Conservation (phyloP, 2,329 filamentous ascomycete genomes). For the Penicillium digitatum region DNA sequence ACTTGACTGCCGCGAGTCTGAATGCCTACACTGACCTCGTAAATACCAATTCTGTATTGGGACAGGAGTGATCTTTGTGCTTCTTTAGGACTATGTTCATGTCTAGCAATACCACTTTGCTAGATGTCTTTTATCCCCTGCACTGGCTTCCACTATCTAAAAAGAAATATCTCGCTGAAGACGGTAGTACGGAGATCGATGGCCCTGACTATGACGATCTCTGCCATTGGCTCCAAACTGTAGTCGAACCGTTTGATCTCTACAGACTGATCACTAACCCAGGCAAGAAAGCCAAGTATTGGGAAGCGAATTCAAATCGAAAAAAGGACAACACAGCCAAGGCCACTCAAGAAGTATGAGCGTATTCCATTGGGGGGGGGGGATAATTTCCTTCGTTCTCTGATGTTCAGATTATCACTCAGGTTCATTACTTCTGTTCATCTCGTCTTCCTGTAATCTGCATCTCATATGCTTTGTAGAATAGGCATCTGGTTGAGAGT, state of each 20-base stretch:
- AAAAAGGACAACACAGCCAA: not conserved
- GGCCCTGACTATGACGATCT: conserved; percentile 51
- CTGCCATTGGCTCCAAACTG: conserved; percentile 43
- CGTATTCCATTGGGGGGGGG: not conserved
- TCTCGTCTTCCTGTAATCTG: not conserved
- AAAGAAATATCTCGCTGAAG: conserved; percentile 49
- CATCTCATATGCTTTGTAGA: not conserved
- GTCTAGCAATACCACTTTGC: conserved; percentile 49
- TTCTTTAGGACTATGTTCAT: conserved; percentile 53
- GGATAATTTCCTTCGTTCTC: not conserved
- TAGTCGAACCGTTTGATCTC: conserved; percentile 45
- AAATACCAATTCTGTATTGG: conserved; percentile 34
- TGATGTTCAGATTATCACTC: not conserved
- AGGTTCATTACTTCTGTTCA: not conserved
- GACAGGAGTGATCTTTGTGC: conserved; percentile 53
- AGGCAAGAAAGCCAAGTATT: conserved; percentile 40
- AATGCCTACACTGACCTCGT: conserved; percentile 32
- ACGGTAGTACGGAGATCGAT: conserved; percentile 51
- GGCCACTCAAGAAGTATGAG: not conserved
- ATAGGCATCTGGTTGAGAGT: not conserved
- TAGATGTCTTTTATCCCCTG: conserved; percentile 53
- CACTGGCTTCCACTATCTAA: conserved; percentile 48
- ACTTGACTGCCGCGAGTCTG: conserved; percentile 35
- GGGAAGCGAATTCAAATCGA: conserved; percentile 27
- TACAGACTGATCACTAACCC: conserved; percentile 34